Conservation (phyloP, 208 protist genomes). For the Acanthamoeba lenticulata region DNA sequence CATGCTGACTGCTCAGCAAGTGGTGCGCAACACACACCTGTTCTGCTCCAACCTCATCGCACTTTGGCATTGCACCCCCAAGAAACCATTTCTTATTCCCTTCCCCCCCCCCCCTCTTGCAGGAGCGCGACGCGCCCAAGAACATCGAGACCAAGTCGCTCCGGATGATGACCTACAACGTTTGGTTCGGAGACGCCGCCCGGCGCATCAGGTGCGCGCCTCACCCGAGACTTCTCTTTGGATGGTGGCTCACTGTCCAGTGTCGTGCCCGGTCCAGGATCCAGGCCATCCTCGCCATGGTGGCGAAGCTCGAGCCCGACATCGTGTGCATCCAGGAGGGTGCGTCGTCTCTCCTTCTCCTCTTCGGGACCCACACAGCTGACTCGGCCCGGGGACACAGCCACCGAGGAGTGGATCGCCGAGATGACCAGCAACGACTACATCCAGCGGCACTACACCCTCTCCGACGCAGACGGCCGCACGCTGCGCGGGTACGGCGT, state of each 20-base stretch:
- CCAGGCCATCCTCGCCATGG: background rate
- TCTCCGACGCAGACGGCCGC: background rate
- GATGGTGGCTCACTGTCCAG: background rate
- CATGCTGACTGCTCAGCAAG: background rate
- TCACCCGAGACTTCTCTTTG: background rate
- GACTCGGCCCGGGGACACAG: background rate
- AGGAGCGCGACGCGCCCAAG: background rate
- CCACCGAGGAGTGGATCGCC: background rate
- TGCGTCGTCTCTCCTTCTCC: background rate
- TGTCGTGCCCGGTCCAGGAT: background rate
- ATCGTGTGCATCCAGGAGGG: conserved; percentile 36
- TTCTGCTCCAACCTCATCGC: too few relatives aligned
- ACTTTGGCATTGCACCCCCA: too few relatives aligned
- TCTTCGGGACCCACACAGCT: background rate
- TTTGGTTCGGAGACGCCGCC: background rate
- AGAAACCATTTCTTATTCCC: too few relatives aligned
- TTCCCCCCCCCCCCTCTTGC: too few relatives aligned
- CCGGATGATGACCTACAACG: conserved; percentile 29
- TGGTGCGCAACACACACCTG: background rate
- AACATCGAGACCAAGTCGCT: background rate
- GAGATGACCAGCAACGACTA: conserved; percentile 12
- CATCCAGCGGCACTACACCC: background rate
- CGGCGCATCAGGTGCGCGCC: background rate
- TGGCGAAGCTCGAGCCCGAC: conserved; percentile 5
- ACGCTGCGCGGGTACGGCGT: conserved; percentile 56